Conservation (phyloP, 2,329 filamentous ascomycete genomes). For the Colletotrichum orchidophilum region DNA sequence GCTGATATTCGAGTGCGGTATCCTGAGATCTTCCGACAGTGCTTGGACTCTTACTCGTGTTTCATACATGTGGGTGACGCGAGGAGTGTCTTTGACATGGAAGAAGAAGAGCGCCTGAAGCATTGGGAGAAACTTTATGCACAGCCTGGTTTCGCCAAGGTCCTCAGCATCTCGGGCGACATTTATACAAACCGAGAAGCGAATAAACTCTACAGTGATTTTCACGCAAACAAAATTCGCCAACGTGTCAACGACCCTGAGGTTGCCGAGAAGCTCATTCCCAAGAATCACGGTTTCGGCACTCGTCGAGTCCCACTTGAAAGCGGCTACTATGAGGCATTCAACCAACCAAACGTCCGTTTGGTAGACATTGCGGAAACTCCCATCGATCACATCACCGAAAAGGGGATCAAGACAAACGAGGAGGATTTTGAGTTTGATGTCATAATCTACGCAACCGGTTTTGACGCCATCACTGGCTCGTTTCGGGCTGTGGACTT, state of each 20-base stretch:
- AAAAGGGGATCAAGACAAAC: conserved; percentile 45
- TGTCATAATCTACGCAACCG: conserved; percentile 51
- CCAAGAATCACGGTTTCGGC: conserved; percentile 39
- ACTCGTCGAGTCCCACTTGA: conserved; percentile 53
- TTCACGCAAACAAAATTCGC: conserved; percentile 47
- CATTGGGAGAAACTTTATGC: conserved; percentile 44
- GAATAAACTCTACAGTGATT: conserved; percentile 41
- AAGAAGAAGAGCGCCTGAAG: conserved; percentile 39
- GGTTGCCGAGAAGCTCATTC: conserved; percentile 46
- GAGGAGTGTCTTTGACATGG: conserved; percentile 38
- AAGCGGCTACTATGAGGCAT: conserved; percentile 58
- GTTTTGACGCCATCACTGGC: conserved; percentile 47
- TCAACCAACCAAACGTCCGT: conserved; percentile 56
- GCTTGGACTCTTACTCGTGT: conserved; percentile 39
- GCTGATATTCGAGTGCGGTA: conserved; percentile 11
- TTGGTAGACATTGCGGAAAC: conserved; percentile 55
- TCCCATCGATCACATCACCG: conserved; percentile 49
- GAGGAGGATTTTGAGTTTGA: conserved; percentile 46
- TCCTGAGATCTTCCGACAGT: conserved; percentile 26
- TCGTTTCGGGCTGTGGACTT: conserved; percentile 47
- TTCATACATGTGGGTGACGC: conserved; percentile 42
- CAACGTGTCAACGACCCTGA: conserved; percentile 45
- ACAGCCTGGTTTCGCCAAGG: conserved; percentile 49
- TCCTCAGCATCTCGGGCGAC: conserved; percentile 37
- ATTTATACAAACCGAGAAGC: conserved; percentile 40